These are phyloP conservation scores for Rhizopogon roseolus DNA, from an alignment of 768 basidiomycete genomes.

Conservation along the genomic window DNA sequence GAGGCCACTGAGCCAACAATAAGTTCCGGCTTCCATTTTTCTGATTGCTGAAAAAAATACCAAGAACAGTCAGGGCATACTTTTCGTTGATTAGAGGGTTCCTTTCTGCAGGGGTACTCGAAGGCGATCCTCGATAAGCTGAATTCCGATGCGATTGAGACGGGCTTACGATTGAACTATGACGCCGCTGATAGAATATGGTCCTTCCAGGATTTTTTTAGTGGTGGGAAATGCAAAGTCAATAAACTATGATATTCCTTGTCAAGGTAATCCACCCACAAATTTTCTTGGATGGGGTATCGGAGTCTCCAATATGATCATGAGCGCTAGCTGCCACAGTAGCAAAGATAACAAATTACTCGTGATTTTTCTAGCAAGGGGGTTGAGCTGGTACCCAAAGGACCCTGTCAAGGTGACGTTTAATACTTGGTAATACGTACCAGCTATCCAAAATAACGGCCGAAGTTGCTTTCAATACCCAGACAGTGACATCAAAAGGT, in stretches of 20 bases:
- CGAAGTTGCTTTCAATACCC: constrained; percentile 64
- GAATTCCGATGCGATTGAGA: constrained; percentile 48
- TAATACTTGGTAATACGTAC: neutral
- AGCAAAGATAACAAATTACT: constrained; percentile 49
- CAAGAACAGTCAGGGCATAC: constrained; percentile 52
- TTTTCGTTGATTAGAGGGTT: constrained; percentile 12
- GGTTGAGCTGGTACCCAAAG: constrained; percentile 46
- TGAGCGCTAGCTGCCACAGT: constrained; percentile 47
- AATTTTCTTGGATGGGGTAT: constrained; percentile 51
- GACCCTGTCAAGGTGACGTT: constrained; percentile 33
- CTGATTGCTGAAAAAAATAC: constrained; percentile 18
- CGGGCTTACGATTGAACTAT: constrained; percentile 40
- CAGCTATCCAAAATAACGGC: constrained; percentile 49
- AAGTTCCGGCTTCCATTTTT: neutral
- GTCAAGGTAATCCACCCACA: constrained; percentile 36
- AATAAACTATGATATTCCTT: no score
- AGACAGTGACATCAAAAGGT: constrained; percentile 54
- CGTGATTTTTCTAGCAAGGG: constrained; percentile 47
- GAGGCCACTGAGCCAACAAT: constrained; percentile 45
- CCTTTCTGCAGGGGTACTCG: constrained; percentile 24
- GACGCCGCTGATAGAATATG: constrained; percentile 34
- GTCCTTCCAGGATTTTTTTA: neutral
- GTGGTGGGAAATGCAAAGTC: neutral
- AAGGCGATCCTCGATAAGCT: constrained; percentile 46
- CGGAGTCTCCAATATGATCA: constrained; percentile 53